Evolutionary conservation across 305 asterid genomes (phyloP).

Genomic region (Fraxinus sp.): DNA sequence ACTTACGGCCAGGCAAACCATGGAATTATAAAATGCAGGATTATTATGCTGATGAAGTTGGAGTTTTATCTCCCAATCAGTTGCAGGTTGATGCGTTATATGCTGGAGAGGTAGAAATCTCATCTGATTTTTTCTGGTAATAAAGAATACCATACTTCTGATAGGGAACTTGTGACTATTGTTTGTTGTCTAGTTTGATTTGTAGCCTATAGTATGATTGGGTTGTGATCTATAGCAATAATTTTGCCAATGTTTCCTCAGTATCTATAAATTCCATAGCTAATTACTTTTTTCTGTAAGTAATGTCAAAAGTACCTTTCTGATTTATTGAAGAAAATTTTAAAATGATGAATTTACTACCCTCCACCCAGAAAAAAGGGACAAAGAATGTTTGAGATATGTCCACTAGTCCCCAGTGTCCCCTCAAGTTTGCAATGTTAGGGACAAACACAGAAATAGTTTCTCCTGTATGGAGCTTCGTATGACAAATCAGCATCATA

Average conservation of each 20-base stretch:
- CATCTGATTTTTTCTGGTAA: slow-evolving; percentile 23
- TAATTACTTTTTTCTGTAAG: not conserved
- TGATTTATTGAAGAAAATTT: not conserved
- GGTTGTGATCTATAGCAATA: not conserved
- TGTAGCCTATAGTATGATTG: not conserved
- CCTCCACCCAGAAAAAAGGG: not conserved
- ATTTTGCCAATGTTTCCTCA: not conserved
- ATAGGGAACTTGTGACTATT: not conserved
- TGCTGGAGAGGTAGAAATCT: slow-evolving; percentile 86
- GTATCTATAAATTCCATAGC: not conserved
- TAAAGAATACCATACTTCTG: not conserved
- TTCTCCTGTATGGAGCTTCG: slow-evolving; percentile 4
- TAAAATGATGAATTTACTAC: not conserved
- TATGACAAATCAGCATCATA: slow-evolving; percentile 12
- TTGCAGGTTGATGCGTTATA: slow-evolving; percentile 71
- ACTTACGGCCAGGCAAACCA: slow-evolving; percentile 23
- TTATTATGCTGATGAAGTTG: slow-evolving; percentile 93
- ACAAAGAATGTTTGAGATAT: not conserved
- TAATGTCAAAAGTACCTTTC: not conserved
- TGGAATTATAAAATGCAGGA: slow-evolving; percentile 59
- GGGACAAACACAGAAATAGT: not conserved
- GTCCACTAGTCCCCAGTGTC: not conserved
- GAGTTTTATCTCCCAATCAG: slow-evolving; percentile 92
- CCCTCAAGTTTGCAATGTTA: not conserved
- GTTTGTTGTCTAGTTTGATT: not conserved